Percentiles rank a stretch among this genome's conserved stretches.
Evolutionary conservation across 805 yeast species (phyloP).

Genomic region (Pichia ethanolica): DNA sequence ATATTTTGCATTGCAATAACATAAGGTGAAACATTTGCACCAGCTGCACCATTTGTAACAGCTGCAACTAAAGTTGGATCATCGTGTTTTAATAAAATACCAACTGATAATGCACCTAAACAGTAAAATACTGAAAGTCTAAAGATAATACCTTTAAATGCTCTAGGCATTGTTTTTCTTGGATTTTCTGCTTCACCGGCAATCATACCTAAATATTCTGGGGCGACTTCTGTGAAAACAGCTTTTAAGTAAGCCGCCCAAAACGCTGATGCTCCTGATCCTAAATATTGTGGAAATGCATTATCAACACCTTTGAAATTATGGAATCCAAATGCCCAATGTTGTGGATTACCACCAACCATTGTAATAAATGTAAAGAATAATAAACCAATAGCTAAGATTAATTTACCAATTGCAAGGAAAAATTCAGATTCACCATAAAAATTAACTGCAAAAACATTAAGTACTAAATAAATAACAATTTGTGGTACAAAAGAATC

Average conservation of each 20-base stretch:
- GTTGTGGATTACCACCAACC: constrained; percentile 82
- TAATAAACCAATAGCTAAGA: constrained; percentile 68
- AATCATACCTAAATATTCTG: constrained; percentile 77
- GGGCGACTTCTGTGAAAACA: constrained; percentile 69
- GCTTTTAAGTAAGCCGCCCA: constrained; percentile 64
- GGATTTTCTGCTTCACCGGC: constrained; percentile 68
- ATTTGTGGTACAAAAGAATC: constrained; percentile 61
- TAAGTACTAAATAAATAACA: constrained; percentile 53
- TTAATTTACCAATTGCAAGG: constrained; percentile 65
- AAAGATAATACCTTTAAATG: constrained; percentile 66
- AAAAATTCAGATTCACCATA: constrained; percentile 83
- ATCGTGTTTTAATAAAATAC: constrained; percentile 64
- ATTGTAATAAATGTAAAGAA: constrained; percentile 71
- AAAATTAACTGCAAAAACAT: constrained; percentile 62
- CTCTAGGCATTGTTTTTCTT: constrained; percentile 64
- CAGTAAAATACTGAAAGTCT: constrained; percentile 62
- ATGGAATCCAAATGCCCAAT: constrained; percentile 31
- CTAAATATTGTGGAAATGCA: constrained; percentile 49
- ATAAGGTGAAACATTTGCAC: constrained; percentile 76
- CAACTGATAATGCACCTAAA: constrained; percentile 72
- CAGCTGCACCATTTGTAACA: constrained; percentile 54
- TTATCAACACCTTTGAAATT: constrained; percentile 19
- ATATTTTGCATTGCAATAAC: constrained; percentile 75
- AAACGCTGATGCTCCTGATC: constrained; percentile 59
- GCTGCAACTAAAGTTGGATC: constrained; percentile 56